Evolutionary conservation across 371 early-diverging fungal species (phyloP).

Genomic region (Ordospora pajunii): DNA sequence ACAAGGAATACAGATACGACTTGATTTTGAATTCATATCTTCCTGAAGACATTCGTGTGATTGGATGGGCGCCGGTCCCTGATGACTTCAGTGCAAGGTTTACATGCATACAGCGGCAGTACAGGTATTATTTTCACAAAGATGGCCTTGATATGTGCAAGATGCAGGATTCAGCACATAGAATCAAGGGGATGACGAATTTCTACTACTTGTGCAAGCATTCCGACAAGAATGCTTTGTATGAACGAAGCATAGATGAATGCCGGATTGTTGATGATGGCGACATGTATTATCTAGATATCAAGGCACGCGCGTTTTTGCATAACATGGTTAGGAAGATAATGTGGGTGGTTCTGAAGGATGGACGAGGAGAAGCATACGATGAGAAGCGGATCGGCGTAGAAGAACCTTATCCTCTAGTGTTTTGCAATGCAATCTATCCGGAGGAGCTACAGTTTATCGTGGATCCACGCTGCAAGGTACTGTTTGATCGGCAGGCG

Average conservation of each 20-base stretch:
- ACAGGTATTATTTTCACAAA: slow-evolving; percentile 56
- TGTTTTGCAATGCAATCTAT: slow-evolving; percentile 41
- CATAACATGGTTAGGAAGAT: slow-evolving; percentile 62
- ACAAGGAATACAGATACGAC: slow-evolving; percentile 53
- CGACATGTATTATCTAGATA: slow-evolving; percentile 43
- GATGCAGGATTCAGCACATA: slow-evolving; percentile 32
- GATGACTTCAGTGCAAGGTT: slow-evolving; percentile 55
- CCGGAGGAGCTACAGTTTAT: slow-evolving; percentile 21
- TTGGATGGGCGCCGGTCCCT: slow-evolving; percentile 52
- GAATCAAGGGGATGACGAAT: slow-evolving; percentile 36
- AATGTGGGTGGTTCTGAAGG: slow-evolving; percentile 34
- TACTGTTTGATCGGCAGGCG: background rate
- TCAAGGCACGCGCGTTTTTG: slow-evolving; percentile 53
- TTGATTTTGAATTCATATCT: slow-evolving; percentile 51
- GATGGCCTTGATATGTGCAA: slow-evolving; percentile 23
- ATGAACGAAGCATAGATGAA: slow-evolving; percentile 27
- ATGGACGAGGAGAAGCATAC: slow-evolving; percentile 29
- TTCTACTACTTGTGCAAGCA: slow-evolving; percentile 41
- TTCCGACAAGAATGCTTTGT: slow-evolving; percentile 25
- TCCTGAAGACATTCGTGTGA: slow-evolving; percentile 53
- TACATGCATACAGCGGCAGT: slow-evolving; percentile 54
- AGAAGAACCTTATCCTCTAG: slow-evolving; percentile 41
- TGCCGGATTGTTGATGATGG: slow-evolving; percentile 27
- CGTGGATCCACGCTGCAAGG: background rate
- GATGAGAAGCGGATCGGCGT: slow-evolving; percentile 24